A percentile compares a stretch with the other conserved stretches of the same genome.
Evolutionary conservation across 768 basidiomycete species (phyloP).

Genomic region (Tephrocybe sp.): DNA sequence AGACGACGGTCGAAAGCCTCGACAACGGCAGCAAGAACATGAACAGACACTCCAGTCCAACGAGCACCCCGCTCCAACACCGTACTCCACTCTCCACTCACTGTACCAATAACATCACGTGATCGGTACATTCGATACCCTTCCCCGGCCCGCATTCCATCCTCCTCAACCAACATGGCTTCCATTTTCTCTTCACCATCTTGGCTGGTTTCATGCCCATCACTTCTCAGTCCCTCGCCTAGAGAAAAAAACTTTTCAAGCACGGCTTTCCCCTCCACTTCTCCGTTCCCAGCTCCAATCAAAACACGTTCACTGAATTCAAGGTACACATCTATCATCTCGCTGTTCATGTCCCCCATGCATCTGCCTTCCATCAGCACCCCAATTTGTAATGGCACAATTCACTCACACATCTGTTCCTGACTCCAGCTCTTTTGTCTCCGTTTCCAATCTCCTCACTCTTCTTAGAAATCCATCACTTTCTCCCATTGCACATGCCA

Average conservation of each 20-base stretch:
- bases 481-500: conserved; percentile 56
- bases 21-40: conserved; percentile 52
- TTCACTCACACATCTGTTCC: conserved; percentile 42
- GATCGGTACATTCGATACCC: conserved; percentile 61
- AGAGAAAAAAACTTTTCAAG: conserved; percentile 43
- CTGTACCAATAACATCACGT: conserved; percentile 61
- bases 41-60: conserved; percentile 53
- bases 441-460: conserved; percentile 35
- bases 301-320: conserved; percentile 60
- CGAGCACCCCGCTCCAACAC: conserved; percentile 50
- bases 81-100: conserved; percentile 46
- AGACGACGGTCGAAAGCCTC: conserved; percentile 68
- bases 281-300: conserved; percentile 28
- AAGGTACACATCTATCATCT: conserved; percentile 61
- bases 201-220: conserved; percentile 4
- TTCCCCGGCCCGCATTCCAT: conserved; percentile 49
- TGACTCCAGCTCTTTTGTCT: conserved; percentile 37
- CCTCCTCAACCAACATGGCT: conserved; percentile 5
- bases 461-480: conserved; percentile 44
- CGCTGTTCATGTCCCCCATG: conserved; percentile 47
- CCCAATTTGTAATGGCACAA: not conserved
- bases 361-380: conserved; percentile 36
- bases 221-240: not conserved
- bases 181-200: conserved; percentile 8
- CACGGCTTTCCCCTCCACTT: conserved; percentile 19